A percentile compares a stretch with the other conserved stretches of the same genome.
Evolutionary conservation across 768 basidiomycete genomes (phyloP).

Genomic region (Lyophyllum decastes): DNA sequence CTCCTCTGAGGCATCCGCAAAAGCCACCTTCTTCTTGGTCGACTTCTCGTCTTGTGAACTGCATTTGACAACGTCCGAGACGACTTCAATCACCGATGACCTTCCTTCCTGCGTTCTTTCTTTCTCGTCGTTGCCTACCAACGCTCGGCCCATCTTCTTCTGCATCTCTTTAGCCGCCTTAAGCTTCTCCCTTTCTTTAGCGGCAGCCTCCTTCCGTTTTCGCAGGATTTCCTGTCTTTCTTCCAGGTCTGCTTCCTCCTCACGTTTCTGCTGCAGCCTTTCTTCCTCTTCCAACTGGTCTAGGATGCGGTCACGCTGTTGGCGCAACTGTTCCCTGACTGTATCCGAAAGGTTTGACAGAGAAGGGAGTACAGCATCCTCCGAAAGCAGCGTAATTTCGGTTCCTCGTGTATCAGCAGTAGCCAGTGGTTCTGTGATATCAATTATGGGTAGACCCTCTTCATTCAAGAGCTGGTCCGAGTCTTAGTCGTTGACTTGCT

Average conservation of each 20-base stretch:
- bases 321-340: conserved; percentile 50
- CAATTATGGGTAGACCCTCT: conserved; percentile 79
- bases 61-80: conserved; percentile 28
- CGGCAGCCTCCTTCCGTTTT: conserved; percentile 50
- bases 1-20: conserved; percentile 43
- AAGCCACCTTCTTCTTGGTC: conserved; percentile 66
- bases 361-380: conserved; percentile 49
- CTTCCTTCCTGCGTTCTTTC: conserved; percentile 39
- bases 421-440: conserved; percentile 64
- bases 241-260: conserved; percentile 41
- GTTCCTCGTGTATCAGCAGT: conserved; percentile 18
- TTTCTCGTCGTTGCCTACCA: conserved; percentile 49
- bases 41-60: conserved; percentile 24
- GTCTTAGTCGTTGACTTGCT: conserved; percentile 19
- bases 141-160: conserved; percentile 77
- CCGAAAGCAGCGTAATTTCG: conserved; percentile 21
- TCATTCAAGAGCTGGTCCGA: conserved; percentile 63
- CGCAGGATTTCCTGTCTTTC: conserved; percentile 46
- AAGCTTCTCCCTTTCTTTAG: conserved; percentile 37
- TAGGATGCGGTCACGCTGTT: conserved; percentile 65
- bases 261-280: conserved; percentile 39
- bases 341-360: conserved; percentile 44
- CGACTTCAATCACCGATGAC: conserved; percentile 31
- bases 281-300: conserved; percentile 77
- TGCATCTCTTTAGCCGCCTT: conserved; percentile 56